Evolutionary conservation across 805 yeast genomes (phyloP).

Genomic region (Maudiozyma serrabonitensis): DNA sequence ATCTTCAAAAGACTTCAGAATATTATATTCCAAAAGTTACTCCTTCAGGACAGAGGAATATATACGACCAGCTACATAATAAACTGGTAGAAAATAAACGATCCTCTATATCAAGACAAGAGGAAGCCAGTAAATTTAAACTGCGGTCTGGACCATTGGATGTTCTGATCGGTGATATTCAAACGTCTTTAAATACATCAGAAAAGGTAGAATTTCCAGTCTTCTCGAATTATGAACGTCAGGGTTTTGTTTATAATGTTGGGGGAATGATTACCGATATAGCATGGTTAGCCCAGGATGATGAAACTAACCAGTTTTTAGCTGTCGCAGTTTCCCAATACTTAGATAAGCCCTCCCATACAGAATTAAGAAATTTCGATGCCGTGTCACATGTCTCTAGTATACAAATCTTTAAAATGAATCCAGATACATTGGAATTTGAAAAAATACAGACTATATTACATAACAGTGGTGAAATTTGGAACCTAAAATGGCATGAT

Average conservation of each 20-base stretch:
- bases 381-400: conserved; percentile 30
- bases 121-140: conserved; percentile 19
- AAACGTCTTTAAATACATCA: conserved; percentile 11
- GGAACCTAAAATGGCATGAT: conserved; percentile 29
- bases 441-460: conserved; percentile 25
- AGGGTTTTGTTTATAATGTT: conserved; percentile 36
- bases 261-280: conserved; percentile 46
- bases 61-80: background rate
- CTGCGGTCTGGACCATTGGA: conserved; percentile 9
- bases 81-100: conserved; percentile 7
- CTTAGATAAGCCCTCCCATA: conserved; percentile 21
- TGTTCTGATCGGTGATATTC: conserved; percentile 15
- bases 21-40: conserved; percentile 15
- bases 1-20: conserved; percentile 18
- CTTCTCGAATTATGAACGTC: conserved; percentile 23
- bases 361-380: conserved; percentile 21
- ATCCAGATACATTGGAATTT: conserved; percentile 23
- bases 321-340: conserved; percentile 42
- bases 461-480: conserved; percentile 38
- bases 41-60: conserved; percentile 6
- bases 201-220: conserved; percentile 23
- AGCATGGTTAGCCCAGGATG: conserved; percentile 36
- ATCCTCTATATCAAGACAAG: conserved; percentile 13
- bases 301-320: conserved; percentile 29
- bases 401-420: conserved; percentile 38